Evolutionary conservation across 179 eudicot species (phyloP), one percentile per base, ranked within the genome.

Genomic region (Silene noctiflora): DNA sequence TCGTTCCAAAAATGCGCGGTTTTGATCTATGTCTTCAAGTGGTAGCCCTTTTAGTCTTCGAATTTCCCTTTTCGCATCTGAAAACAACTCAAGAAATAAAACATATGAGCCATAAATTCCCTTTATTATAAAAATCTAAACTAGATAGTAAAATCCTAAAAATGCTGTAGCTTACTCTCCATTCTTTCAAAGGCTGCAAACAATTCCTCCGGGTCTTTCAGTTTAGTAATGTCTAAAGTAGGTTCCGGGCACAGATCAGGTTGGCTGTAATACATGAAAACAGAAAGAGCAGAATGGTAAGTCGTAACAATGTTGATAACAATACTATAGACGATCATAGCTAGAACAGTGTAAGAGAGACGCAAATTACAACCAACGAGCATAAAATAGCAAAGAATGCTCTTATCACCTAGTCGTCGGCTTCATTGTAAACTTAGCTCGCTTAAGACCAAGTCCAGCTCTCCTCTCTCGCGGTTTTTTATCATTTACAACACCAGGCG

Each of bases 401-500:
- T 29, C 60, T 65, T 25, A 72, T 72, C 75, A 90, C 98, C 91
- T 91, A 75, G 80, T 73, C 73, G 75, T 83, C 17, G 86, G 87
- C 84, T 84, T 87, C 61, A 85, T 48, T 59, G 86, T 77, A 85
- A 94, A 94, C 78, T 76, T 82, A 79, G 92, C 85, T 74, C 78
- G 84, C 82, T 77, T 93, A 51, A 86, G 91, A 33, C 88, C 93
- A 69, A 90, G 77, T 79, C 76, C 97, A 69, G 91, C 97, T 80
- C 97, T 88, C 72, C 87, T 82, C 44, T 77, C 89, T 78, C 69
- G 84, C 44, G 72, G 86, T 58, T 80, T 82, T 72, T 81, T 83
- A 60, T 77, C 81, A 7, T 67, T 80, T 53, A 69, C 75, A 69
- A 76, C 56, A 25, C 71, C 71, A 77, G 56, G 69, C 73, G 74